Percentiles rank a stretch among this genome's conserved stretches.
Evolutionary conservation across 108 stramenopile species (phyloP).

Genomic region (Nitzschia sp.): DNA sequence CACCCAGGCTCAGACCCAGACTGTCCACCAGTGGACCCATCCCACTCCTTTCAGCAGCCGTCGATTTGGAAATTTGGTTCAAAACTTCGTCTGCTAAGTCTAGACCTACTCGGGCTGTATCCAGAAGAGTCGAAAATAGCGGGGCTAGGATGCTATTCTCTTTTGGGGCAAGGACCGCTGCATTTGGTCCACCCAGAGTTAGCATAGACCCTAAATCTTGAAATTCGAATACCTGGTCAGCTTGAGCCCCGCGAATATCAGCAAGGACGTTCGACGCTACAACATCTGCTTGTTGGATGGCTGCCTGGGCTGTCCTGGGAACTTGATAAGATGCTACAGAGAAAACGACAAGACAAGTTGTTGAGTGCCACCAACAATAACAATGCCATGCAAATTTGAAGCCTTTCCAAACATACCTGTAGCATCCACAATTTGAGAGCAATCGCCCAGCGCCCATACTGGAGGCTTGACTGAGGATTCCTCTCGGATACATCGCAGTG

Average conservation of each 20-base stretch:
- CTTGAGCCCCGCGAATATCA: slow-evolving; percentile 18
- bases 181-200: slow-evolving; percentile 58
- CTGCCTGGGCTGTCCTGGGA: slow-evolving; percentile 57
- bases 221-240: slow-evolving; percentile 43
- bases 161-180: slow-evolving; percentile 49
- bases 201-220: slow-evolving; percentile 79
- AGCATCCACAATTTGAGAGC: slow-evolving; percentile 14
- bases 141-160: slow-evolving; percentile 17
- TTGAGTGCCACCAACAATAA: too few species aligned
- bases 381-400: too few species aligned
- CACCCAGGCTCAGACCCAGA: slow-evolving; percentile 47
- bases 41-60: neutral
- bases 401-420: neutral
- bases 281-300: slow-evolving; percentile 68
- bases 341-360: neutral
- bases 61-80: slow-evolving; percentile 8
- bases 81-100: slow-evolving; percentile 20
- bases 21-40: slow-evolving; percentile 10
- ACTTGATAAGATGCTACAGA: neutral
- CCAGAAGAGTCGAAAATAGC: slow-evolving; percentile 22
- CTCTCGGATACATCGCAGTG: slow-evolving; percentile 23
- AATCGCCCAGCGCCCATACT: slow-evolving; percentile 34
- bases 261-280: slow-evolving; percentile 58
- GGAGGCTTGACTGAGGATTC: neutral
- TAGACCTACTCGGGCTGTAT: slow-evolving; percentile 23